phyloP scores from a whole-genome alignment of 2,329 filamentous ascomycete species.

The Pestalotiopsis sp. region DNA sequence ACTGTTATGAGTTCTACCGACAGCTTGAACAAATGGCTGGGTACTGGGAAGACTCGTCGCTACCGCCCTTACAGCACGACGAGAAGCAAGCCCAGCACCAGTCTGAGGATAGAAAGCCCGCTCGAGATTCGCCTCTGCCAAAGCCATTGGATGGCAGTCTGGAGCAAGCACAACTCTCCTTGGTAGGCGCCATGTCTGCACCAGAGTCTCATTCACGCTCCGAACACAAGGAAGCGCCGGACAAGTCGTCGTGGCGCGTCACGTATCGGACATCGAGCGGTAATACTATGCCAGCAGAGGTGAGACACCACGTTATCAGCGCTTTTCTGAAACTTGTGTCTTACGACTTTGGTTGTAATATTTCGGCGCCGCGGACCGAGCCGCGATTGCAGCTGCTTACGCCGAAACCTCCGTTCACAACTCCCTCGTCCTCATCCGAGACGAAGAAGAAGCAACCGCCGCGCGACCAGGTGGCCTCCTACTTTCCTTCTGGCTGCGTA shows the following conservation, averaged over 20 bases:
- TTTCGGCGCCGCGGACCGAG: conserved; percentile 57
- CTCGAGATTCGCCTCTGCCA: conserved; percentile 11
- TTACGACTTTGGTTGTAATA: conserved; percentile 68
- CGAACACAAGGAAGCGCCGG: conserved; percentile 13
- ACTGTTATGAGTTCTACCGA: conserved; percentile 68
- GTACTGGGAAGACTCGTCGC: conserved; percentile 65
- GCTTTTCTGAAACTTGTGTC: conserved; percentile 66
- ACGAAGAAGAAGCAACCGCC: neutral
- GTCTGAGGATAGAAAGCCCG: conserved; percentile 15
- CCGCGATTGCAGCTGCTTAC: conserved; percentile 58
- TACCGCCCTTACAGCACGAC: conserved; percentile 22
- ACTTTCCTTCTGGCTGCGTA: conserved; percentile 60
- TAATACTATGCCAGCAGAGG: conserved; percentile 59
- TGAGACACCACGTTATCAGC: conserved; percentile 57
- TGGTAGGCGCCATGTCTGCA: conserved; percentile 15
- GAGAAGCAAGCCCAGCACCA: conserved; percentile 11
- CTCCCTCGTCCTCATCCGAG: conserved; percentile 3
- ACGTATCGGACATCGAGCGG: conserved; percentile 52
- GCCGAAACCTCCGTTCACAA: conserved; percentile 13
- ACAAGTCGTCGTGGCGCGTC: conserved; percentile 21
- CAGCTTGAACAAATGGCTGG: conserved; percentile 60
- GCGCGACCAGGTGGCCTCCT: conserved; percentile 38
- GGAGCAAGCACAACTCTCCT: conserved; percentile 21
- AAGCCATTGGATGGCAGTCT: conserved; percentile 19
- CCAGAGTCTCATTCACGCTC: conserved; percentile 20